Base-by-base conservation (phyloP, 2,329 filamentous ascomycete species). In the Talaromyces verruculosus region DNA sequence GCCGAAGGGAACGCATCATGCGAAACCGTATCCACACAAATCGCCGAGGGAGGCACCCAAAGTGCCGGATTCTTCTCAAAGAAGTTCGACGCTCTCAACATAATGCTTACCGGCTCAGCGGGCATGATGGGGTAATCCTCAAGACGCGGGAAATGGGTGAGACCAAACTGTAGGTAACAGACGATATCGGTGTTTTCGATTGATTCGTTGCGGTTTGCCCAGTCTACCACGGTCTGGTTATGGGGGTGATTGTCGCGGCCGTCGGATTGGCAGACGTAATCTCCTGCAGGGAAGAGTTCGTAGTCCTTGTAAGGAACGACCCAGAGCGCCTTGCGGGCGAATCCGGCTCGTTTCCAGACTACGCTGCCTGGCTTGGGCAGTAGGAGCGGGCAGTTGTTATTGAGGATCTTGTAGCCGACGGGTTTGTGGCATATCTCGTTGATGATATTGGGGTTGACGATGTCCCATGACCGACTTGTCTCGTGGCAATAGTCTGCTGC, bases 381-480 rank as follows among this genome's bases (percentile, higher is more conserved):
- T 17, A 97, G 81, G 0, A 83, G 80, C 0, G 93, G 91, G 0
- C 93, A 89, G 73, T 97, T 93, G 57, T 93, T 84, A 76, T 91
- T 94, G 41, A 97, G 91, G 1, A 97, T 87, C 83, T 97, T 97
- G 79, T 97, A 97, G 61, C 87, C 89, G 0, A 89, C 88, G 0
- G 92, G 91, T 80, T 94, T 96, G 75, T 91, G 88, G 77, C 90
- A 93, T 81, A 93, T 89, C 0, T 91, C 89, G 77, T 97, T 92
- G 19, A 95, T 74, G 75, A 89, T 92, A 79, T 85, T 90, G 70
- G 89, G 89, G 78, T 97, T 97, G 74, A 85, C 85, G 77, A 97
- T 96, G 66, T 97, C 93, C 93, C 93, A 97, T 0, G 92, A 94
- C n/a, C 93, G 84, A 67, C 87, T 89, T 0, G 91, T 94, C 13